Base-by-base conservation (phyloP, 768 basidiomycete species). In the Phanerochaete carnosa region DNA sequence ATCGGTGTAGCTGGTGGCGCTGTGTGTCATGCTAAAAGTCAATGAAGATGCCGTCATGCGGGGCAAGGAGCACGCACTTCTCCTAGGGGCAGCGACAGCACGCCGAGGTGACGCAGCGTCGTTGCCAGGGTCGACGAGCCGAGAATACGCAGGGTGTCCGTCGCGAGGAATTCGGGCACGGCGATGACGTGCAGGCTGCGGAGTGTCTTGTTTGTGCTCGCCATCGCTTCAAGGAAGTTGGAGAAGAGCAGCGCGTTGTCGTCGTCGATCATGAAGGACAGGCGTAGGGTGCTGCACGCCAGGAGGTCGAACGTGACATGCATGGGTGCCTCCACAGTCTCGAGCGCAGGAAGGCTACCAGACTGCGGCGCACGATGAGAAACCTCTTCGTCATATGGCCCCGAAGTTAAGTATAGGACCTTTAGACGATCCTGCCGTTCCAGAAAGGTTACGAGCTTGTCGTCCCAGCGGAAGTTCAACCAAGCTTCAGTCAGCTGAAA, bases 401-500 rank as follows among this genome's bases (percentile, higher is more conserved):
- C 67, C 12, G 56, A 23, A 1, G 52, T 64, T 12, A 58, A n/a
- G 3, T 68, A 68, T 46, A 86, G 70, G 11, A 59, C 63, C 54
- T 68, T 74, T 37, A 87, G 72, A 30, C 75, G 71, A 13, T 66
- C 69, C 66, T 86, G 84, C 53, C 68, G 69, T 57, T 79, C 72
- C 29, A 87, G 72, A 69, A 87, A 88, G 16, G 72, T 71, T 56
- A 79, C 76, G 9, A 81, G 57, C 50, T 77, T 67, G 0, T 61
- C 46, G 64, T 84, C 82, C 83, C 84, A 87, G 6, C 71, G 63
- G 52, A 85, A 75, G 47, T 75, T 73, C n/a, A 86, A 67, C 26
- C 73, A 43, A 76, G 79, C 76, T 47, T 86, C 82, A 49, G 68
- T 71, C 25, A 86, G 77, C 57, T 78, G 78, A 71, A 85, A 85